phyloP scores from a whole-genome alignment of 352 stramenopile genomes.

The Phytophthora gonapodyides region DNA sequence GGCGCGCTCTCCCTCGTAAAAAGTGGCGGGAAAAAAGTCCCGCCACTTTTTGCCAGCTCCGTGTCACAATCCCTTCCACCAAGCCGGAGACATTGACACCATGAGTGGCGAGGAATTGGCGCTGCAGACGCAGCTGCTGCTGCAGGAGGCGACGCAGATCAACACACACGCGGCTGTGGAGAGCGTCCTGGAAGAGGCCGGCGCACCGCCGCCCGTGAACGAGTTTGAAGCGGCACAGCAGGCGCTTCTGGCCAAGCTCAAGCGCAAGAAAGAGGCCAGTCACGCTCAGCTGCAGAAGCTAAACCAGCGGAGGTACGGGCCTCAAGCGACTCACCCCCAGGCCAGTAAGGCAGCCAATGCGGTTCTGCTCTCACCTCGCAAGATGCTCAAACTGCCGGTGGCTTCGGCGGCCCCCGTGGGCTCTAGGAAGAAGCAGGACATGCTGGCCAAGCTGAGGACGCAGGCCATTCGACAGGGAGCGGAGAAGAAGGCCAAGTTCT shows the following conservation, averaged over 20 bases:
- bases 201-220: constrained; percentile 30
- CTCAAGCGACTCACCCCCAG: neutral
- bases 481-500: constrained; percentile 72
- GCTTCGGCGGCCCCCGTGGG: constrained; percentile 28
- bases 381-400: constrained; percentile 62
- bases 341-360: neutral
- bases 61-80: neutral
- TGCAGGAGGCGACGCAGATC: constrained; percentile 74
- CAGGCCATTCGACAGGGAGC: constrained; percentile 72
- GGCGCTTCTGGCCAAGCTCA: constrained; percentile 68
- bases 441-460: constrained; percentile 53
- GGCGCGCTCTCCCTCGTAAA: constrained; percentile 20
- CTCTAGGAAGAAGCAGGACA: constrained; percentile 63
- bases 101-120: constrained; percentile 64
- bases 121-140: constrained; percentile 77
- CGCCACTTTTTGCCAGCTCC: neutral
- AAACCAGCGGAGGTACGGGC: constrained; percentile 51
- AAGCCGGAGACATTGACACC: neutral
- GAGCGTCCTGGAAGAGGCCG: constrained; percentile 27
- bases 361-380: constrained; percentile 40
- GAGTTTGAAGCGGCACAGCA: constrained; percentile 63
- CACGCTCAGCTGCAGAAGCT: constrained; percentile 53
- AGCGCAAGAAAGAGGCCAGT: constrained; percentile 63
- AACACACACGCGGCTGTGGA: constrained; percentile 45
- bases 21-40: constrained; percentile 26